A percentile compares a stretch with the other conserved stretches of the same genome.
phyloP scores from a whole-genome alignment of 2,329 filamentous ascomycete genomes.

The Ascochyta viciae-villosae region DNA sequence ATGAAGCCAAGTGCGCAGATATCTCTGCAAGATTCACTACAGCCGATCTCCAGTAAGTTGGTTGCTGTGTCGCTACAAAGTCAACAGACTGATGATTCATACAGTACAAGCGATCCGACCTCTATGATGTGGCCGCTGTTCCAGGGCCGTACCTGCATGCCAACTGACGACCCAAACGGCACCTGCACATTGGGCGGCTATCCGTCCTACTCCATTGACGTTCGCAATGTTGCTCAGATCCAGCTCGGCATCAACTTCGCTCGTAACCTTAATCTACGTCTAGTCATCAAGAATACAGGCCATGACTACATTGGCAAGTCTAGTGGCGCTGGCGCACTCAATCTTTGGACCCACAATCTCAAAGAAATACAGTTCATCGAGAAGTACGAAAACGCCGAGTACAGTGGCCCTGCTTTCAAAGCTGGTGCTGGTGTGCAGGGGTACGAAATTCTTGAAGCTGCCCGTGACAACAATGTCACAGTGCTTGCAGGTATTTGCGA shows the following conservation, averaged over 20 bases:
- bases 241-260: slow-evolving; percentile 29
- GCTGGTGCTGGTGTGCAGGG: slow-evolving; percentile 35
- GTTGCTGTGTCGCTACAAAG: background rate
- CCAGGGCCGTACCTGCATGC: slow-evolving; percentile 35
- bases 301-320: slow-evolving; percentile 32
- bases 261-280: slow-evolving; percentile 16
- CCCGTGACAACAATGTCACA: slow-evolving; percentile 33
- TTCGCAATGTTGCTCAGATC: slow-evolving; percentile 23
- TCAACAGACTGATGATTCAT: background rate
- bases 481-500: slow-evolving; percentile 20
- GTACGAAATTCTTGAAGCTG: slow-evolving; percentile 28
- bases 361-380: slow-evolving; percentile 24
- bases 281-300: slow-evolving; percentile 33
- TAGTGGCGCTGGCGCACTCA: slow-evolving; percentile 32
- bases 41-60: slow-evolving; percentile 15
- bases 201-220: slow-evolving; percentile 26
- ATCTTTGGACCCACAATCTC: slow-evolving; percentile 41
- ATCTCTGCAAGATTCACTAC: slow-evolving; percentile 20
- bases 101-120: slow-evolving; percentile 27
- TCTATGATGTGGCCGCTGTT: slow-evolving; percentile 37
- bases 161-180: slow-evolving; percentile 16
- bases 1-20: slow-evolving; percentile 22
- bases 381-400: slow-evolving; percentile 19
- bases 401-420: slow-evolving; percentile 33
- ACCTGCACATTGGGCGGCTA: slow-evolving; percentile 25